Evolutionary conservation across 345 rosid species (phyloP), one percentile per base, ranked within the genome.

Genomic region (Gossypium turneri): DNA sequence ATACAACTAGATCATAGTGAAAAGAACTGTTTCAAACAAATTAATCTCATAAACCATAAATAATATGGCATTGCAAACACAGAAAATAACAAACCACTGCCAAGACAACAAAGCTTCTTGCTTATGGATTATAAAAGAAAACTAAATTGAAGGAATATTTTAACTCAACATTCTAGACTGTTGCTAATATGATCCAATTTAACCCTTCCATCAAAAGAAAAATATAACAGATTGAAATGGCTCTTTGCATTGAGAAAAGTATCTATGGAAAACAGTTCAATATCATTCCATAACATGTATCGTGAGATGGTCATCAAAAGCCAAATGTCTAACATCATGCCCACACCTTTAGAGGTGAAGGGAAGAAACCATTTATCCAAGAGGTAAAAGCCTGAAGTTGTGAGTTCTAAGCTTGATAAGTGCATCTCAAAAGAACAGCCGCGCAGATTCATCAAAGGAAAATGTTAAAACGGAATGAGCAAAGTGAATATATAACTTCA

Each of bases 351-450:
- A 27, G 19, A 13, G 19, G 65, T 27, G 19, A 60, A 13, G 19
- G 27, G n/a, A 27, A 25, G 9, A 48, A 48, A 15, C 34, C 19
- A 68, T 48, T 68, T 13, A 72, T 58, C 53, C 34, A 56, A 72
- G 66, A 25, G 41, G 55, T 56, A 59, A 59, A 74, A 29, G 44
- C 50, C 29, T 47, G n/a, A 62, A 73, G 68, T 48, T 62, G 29
- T 11, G 16, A 27, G 60, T 51, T 69, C 45, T 51, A 73, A 43
- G 50, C 70, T 63, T 50, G 24, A 64, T 12, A 74, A 22, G 16
- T 24, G 4, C 51, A 65, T 38, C 70, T 13, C 53, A 75, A 75
- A 62, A 38, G 43, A 75, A 65, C 22, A 51, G 38, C 43, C 24
- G 24, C 11, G 17, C 25, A 17, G 12, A 17, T 16, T 7, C 8